phyloP scores from a whole-genome alignment of 192 early-diverging fungal genomes.

The Podila minutissima region DNA sequence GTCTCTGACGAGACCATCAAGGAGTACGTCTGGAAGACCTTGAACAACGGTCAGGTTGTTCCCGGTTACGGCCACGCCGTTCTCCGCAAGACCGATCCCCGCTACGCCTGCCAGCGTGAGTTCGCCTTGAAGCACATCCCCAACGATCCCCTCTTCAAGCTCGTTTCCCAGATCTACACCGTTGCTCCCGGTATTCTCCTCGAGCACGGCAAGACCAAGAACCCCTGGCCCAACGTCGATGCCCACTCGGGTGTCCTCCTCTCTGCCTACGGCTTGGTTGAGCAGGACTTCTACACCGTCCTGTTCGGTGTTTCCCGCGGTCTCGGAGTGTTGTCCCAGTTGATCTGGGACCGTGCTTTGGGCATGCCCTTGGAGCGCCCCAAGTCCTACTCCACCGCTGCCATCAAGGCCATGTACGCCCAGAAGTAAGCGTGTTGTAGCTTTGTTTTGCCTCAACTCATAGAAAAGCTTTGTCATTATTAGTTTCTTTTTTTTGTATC shows the following conservation, averaged over 20 bases:
- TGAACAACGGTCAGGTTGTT: constrained; percentile 96
- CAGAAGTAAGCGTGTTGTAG: constrained; percentile 87
- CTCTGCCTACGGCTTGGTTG: constrained; percentile 91
- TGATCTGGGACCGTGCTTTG: constrained; percentile 98
- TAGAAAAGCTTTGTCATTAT: constrained; percentile 7
- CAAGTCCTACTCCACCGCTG: constrained; percentile 89
- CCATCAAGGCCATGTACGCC: constrained; percentile 90
- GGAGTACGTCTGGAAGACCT: constrained; percentile 96
- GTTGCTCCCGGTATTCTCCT: constrained; percentile 95
- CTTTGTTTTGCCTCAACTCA: constrained; percentile 1
- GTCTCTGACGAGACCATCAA: constrained; percentile 94
- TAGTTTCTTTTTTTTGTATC: constrained; percentile 10
- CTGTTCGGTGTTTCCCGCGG: constrained; percentile 99
- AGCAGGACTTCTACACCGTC: constrained; percentile 99
- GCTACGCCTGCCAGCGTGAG: constrained; percentile 98
- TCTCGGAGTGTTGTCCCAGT: constrained; percentile 93
- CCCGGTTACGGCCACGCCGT: constrained; percentile 99
- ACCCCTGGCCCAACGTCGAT: constrained; percentile 99
- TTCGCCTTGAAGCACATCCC: constrained; percentile 99
- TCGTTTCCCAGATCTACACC: constrained; percentile 96
- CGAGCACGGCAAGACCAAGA: constrained; percentile 99
- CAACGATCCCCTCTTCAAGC: constrained; percentile 95
- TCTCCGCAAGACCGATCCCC: constrained; percentile 92
- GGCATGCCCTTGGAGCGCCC: constrained; percentile 94
- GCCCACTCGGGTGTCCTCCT: constrained; percentile 95